phyloP scores from a whole-genome alignment of 2,329 filamentous ascomycete genomes.

The Fusarium torulosum region DNA sequence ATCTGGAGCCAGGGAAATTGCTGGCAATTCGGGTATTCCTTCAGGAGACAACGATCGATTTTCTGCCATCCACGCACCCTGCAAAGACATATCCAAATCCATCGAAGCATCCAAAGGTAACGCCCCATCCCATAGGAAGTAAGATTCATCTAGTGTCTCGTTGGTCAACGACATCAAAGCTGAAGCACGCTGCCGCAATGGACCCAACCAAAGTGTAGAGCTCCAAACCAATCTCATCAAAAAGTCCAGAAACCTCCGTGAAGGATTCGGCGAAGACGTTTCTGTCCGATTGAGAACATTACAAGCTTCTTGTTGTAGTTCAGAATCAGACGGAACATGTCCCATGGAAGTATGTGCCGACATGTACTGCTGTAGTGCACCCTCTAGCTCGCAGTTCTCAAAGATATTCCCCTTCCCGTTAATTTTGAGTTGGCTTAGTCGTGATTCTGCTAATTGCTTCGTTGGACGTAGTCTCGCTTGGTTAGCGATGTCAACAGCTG shows the following conservation, averaged over 20 bases:
- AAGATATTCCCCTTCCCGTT: constrained; percentile 40
- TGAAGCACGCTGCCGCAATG: constrained; percentile 21
- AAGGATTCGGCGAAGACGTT: constrained; percentile 13
- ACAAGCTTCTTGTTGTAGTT: constrained; percentile 36
- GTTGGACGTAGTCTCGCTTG: constrained; percentile 32
- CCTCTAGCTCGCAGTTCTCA: constrained; percentile 38
- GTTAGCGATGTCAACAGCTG: constrained; percentile 24
- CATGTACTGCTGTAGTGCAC: constrained; percentile 30
- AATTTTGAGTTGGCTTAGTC: constrained; percentile 35
- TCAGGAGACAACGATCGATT: constrained; percentile 30
- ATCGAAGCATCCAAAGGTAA: constrained; percentile 3
- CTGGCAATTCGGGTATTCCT: constrained; percentile 6
- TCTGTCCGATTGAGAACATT: constrained; percentile 19
- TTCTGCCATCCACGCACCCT: constrained; percentile 24
- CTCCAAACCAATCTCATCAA: constrained; percentile 34
- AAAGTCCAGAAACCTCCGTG: constrained; percentile 31
- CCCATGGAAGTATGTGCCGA: constrained; percentile 24
- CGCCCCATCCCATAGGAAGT: constrained; percentile 18
- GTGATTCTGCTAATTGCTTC: constrained; percentile 27
- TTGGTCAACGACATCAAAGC: constrained; percentile 6
- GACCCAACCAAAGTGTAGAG: constrained; percentile 31
- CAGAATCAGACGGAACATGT: constrained; percentile 29
- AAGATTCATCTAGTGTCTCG: constrained; percentile 12
- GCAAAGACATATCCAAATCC: constrained; percentile 24
- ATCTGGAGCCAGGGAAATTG: constrained; percentile 18